A percentile compares a stretch with the other conserved stretches of the same genome.
These are phyloP conservation scores for Yamadazyma ubonensis DNA, from an alignment of 805 yeast genomes.

Conservation along the genomic window DNA sequence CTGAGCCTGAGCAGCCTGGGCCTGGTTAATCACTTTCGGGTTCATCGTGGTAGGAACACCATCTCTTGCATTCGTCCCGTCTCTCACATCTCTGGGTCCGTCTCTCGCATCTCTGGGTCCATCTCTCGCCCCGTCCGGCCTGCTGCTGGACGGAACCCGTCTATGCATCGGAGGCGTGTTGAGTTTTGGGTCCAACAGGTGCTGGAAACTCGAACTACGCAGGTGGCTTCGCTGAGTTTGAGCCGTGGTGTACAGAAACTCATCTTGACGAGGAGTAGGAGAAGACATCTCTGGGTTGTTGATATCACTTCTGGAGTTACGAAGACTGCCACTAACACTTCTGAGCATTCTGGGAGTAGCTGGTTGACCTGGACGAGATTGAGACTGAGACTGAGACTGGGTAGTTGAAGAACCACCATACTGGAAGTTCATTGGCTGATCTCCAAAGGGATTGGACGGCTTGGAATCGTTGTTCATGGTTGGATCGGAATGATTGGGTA, in stretches of 20 bases:
- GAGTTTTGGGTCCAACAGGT: slow-evolving; percentile 2
- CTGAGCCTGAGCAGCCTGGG: slow-evolving; percentile 4
- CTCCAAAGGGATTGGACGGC: slow-evolving; percentile 6
- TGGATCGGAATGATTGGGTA: too few species aligned
- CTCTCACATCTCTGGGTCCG: too few species aligned
- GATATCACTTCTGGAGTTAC: slow-evolving; percentile 17
- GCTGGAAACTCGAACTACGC: slow-evolving; percentile 15
- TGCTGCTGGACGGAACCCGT: slow-evolving; percentile 13
- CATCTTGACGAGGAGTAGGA: slow-evolving; percentile 15
- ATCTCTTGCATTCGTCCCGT: too few species aligned
- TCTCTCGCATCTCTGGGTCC: too few species aligned
- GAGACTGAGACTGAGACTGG: too few species aligned
- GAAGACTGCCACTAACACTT: slow-evolving; percentile 46
- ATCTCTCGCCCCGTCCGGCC: too few species aligned
- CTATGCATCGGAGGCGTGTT: slow-evolving; percentile 14
- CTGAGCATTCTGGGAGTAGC: slow-evolving; percentile 73
- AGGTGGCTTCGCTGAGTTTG: slow-evolving; percentile 16
- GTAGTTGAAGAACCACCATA: slow-evolving; percentile 9
- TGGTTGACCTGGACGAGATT: slow-evolving; percentile 39
- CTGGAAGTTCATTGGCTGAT: slow-evolving; percentile 8
- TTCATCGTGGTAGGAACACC: slow-evolving; percentile 8
- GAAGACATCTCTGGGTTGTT: slow-evolving; percentile 9
- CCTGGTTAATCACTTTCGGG: slow-evolving; percentile 13
- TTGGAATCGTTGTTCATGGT: slow-evolving; percentile 5
- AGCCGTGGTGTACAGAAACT: slow-evolving; percentile 15